Evolutionary conservation across 177 flowering plant genomes (phyloP), one percentile per base, ranked within the genome.

Genomic region (Telopea speciosissima): DNA sequence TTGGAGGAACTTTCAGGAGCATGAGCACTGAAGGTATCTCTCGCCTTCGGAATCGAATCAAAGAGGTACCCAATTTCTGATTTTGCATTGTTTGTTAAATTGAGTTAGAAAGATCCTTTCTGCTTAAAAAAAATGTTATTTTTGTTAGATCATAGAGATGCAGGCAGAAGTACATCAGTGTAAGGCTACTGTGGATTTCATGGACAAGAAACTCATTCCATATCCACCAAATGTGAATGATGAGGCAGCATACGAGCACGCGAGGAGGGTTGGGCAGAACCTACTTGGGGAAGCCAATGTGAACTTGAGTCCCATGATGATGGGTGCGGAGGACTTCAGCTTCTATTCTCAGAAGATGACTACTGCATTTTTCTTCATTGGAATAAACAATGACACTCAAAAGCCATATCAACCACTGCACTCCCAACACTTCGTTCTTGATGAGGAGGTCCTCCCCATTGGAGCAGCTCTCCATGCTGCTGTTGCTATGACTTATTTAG

Each of bases 251-350:
- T 86, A 82, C 62, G 73, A 80, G 69, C 87, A 85, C 74, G 85
- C 72, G 13, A 85, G 79, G 72, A 78, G 54, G 22, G 79, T 82
- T 8, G 90, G 88, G 66, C 80, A 79, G 60, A 33, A 22, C 33
- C 72, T 87, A 62, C 81, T 87, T 7, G 92, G 92, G 26, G 77
- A 84, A 72, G 12, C 74, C 19, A 78, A 83, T 65, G 86, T 87
- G 67, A 16, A 28, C 0, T 71, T 80, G 24, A 5, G 24, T 44
- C 82, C 86, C 19, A 65, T 72, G 76, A 45, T 9, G 3, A 87
- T 85, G 92, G 90, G 72, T 67, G 86, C 88, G 0, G 92, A 87
- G 68, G 92, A 88, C 65, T 90, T 90, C 74, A 79, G 88, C 75
- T 87, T 90, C 80, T 88, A 84, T 63, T 31, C 89, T 0, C 80